These are phyloP conservation scores for Amylostereum areolatum DNA, from an alignment of 1,284 basidiomycete species.

Conservation along the genomic window DNA sequence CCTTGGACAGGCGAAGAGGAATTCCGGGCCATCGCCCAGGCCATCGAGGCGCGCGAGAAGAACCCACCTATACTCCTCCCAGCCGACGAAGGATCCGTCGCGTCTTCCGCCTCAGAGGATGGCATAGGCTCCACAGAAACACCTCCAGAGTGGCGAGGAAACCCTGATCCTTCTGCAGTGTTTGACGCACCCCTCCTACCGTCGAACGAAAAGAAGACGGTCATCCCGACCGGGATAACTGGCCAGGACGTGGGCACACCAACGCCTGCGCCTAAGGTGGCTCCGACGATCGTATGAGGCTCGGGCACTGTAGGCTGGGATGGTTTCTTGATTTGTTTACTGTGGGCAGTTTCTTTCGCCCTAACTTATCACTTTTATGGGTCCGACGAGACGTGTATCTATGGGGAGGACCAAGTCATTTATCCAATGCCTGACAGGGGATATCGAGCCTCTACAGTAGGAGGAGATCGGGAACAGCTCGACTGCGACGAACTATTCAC, in stretches of 20 bases:
- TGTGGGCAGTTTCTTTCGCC: too few relatives aligned
- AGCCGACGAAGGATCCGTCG: background rate
- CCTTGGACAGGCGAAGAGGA: constrained; percentile 59
- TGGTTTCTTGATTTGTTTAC: too few relatives aligned
- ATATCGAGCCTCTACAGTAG: too few relatives aligned
- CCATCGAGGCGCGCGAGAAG: constrained; percentile 41
- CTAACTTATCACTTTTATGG: too few relatives aligned
- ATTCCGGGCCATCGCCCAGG: constrained; percentile 46
- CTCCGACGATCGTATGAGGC: too few relatives aligned
- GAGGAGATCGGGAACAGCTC: too few relatives aligned
- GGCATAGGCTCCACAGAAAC: constrained; percentile 18
- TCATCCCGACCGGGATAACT: constrained; percentile 26
- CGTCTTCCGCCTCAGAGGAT: background rate
- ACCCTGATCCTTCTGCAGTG: constrained; percentile 32
- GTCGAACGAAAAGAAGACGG: constrained; percentile 27
- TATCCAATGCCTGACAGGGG: too few relatives aligned
- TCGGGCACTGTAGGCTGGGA: too few relatives aligned
- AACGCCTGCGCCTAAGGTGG: constrained; percentile 21
- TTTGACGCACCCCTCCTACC: constrained; percentile 31
- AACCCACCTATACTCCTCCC: constrained; percentile 8
- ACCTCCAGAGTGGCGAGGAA: constrained; percentile 27
- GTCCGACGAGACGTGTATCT: too few relatives aligned
- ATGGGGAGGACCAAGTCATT: too few relatives aligned
- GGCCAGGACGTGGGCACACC: constrained; percentile 26
- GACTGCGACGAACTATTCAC: too few relatives aligned